Evolutionary conservation across 192 early-diverging fungal genomes (phyloP), one percentile per base, ranked within the genome.

Genomic region (Allomyces arbusculus): DNA sequence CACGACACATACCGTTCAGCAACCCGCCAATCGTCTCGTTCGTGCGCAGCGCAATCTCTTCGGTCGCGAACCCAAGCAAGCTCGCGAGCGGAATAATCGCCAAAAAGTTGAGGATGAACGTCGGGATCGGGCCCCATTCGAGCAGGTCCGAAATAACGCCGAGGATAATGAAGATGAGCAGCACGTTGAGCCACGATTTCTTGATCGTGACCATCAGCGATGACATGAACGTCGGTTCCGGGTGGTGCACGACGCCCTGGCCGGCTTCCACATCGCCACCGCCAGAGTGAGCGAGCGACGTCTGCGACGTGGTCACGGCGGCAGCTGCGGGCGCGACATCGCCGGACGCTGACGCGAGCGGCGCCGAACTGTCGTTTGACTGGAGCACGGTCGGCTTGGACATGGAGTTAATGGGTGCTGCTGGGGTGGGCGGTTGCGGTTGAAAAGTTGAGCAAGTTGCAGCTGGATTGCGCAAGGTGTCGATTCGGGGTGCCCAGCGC

Each of bases 41-140:
- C 44, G 79, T 65, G 26, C 76, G 69, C 72, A 80, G 70, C 0
- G 78, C 23, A 28, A 74, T 61, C 50, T 70, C 66, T 23, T 77
- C 75, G 43, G 70, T 69, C 7, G 68, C 68, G 45, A 68, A 74
- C 25, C 68, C 75, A 23, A 74, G 63, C 19, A 74, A 20, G 3
- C 16, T 92, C 24, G 95, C 93, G 55, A 97, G 74, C 24, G 92
- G 90, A 24, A 97, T 74, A 61, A 95, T 90, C 8, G 89, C 93
- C 24, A 91, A 80, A 61, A 97, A 92, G 80, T 95, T 97, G 61
- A 92, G 76, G 22, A 80, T 64, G 68, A 97, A 97, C 1, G 83
- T 71, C 10, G 82, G 70, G 44, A 81, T 79, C 44, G 86, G 82
- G 19, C 75, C 69, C 80, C 89, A 91, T 24, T 82, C 71, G 44